Percentiles rank a stretch among this genome's conserved stretches.
These are phyloP conservation scores for Pachyrhizus erosus DNA, from an alignment of 306 rosid species.

Conservation along the genomic window DNA sequence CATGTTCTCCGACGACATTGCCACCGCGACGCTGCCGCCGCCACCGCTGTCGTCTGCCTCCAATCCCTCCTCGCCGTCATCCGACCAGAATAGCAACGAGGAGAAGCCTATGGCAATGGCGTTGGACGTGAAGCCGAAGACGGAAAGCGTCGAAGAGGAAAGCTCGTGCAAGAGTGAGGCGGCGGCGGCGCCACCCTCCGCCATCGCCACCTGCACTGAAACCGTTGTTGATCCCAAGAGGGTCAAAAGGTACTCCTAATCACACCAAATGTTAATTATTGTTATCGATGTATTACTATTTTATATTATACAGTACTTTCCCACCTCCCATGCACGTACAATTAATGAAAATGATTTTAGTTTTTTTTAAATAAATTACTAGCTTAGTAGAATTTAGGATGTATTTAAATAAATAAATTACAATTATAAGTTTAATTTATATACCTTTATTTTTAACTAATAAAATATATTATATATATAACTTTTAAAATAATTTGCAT, in stretches of 20 bases:
- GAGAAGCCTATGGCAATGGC: conserved; percentile 57
- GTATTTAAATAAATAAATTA: neutral
- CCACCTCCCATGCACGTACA: conserved; percentile 47
- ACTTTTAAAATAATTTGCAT: too few relatives aligned
- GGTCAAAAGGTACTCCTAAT: conserved; percentile 79
- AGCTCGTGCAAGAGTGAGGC: conserved; percentile 55
- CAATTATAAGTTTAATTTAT: neutral
- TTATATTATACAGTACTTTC: neutral
- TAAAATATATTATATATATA: too few relatives aligned
- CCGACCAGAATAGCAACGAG: conserved; percentile 81
- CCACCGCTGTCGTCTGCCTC: conserved; percentile 53
- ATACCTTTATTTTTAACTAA: too few relatives aligned
- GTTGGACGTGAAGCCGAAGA: conserved; percentile 57
- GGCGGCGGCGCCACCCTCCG: conserved; percentile 37
- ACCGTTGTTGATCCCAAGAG: conserved; percentile 76
- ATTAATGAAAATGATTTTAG: conserved; percentile 21
- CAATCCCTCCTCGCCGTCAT: conserved; percentile 79
- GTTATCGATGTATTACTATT: neutral
- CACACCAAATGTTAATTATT: neutral
- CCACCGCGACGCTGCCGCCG: conserved; percentile 43
- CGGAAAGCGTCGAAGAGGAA: conserved; percentile 75
- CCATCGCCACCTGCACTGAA: conserved; percentile 49
- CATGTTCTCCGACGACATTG: conserved; percentile 78
- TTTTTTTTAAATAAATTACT: neutral
- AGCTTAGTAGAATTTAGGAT: neutral